These are phyloP conservation scores for Oenanthe javanica DNA, from an alignment of 140 eudicot genomes.

Conservation along the genomic window DNA sequence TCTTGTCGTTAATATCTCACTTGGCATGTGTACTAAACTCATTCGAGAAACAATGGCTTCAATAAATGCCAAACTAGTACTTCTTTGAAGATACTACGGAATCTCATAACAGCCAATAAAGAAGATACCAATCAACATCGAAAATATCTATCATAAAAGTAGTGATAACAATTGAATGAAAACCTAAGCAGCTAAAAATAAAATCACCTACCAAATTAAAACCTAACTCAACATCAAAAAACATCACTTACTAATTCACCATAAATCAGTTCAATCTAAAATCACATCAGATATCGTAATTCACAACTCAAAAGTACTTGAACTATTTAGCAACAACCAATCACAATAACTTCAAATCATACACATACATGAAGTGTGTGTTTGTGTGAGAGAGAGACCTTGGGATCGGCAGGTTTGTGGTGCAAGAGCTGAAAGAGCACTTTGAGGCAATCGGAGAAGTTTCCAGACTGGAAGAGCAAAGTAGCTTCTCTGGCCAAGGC, in stretches of 20 bases:
- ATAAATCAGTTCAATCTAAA: constrained; percentile 7
- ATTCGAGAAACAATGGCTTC: background rate
- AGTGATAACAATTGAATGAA: background rate
- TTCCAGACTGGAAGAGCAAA: constrained; percentile 60
- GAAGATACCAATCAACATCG: background rate
- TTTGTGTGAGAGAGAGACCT: background rate
- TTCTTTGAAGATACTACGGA: background rate
- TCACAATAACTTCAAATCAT: background rate
- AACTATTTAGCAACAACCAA: background rate
- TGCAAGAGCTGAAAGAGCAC: background rate
- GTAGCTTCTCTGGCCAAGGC: constrained; percentile 81
- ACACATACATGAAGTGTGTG: no score
- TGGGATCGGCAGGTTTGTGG: background rate
- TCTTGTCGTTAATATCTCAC: background rate
- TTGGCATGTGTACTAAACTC: background rate
- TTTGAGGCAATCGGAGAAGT: constrained; percentile 46
- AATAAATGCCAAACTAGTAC: background rate
- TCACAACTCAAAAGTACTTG: background rate
- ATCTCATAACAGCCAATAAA: background rate
- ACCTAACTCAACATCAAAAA: no score
- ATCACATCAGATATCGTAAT: background rate
- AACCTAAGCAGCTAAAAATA: background rate
- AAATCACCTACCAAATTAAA: background rate
- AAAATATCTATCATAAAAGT: no score
- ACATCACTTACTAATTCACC: constrained; percentile 1